Conservation (phyloP, 2,329 filamentous ascomycete genomes). For the Calonectria pseudoreteaudii region DNA sequence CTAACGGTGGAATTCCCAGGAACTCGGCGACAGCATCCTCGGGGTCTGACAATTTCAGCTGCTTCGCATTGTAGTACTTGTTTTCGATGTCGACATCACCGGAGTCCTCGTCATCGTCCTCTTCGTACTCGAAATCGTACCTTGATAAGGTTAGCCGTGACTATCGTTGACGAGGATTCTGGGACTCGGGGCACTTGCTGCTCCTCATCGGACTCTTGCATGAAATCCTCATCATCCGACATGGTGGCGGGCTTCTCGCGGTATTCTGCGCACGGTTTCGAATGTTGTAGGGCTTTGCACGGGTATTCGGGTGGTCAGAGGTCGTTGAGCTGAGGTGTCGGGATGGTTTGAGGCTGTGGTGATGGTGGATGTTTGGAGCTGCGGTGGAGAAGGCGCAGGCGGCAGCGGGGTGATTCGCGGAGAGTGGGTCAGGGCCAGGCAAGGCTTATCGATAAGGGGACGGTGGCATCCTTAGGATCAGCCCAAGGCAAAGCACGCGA, state of each 20-base stretch:
- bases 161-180: conserved; percentile 13
- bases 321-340: neutral
- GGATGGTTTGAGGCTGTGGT: conserved; percentile 11
- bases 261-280: neutral
- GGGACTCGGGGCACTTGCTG: conserved; percentile 45
- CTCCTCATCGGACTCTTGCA: conserved; percentile 62
- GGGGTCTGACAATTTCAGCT: conserved; percentile 88
- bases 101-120: conserved; percentile 86
- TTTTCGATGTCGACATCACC: conserved; percentile 97
- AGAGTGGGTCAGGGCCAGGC: neutral
- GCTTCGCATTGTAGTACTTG: conserved; percentile 99
- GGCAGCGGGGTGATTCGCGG: conserved; percentile 33
- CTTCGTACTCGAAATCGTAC: conserved; percentile 99
- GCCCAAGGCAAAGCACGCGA: neutral
- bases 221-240: conserved; percentile 65
- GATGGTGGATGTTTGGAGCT: conserved; percentile 32
- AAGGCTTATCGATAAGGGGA: conserved; percentile 38
- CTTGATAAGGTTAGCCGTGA: conserved; percentile 43
- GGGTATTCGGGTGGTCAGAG: neutral
- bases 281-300: too few species aligned
- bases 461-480: neutral
- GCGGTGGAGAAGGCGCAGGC: conserved; percentile 40
- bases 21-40: conserved; percentile 94
- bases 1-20: conserved; percentile 84
- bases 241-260: conserved; percentile 46